Percentiles rank a stretch among this genome's conserved stretches.
Conservation (phyloP, 352 stramenopile genomes). For the Globisporangium lucens region DNA sequence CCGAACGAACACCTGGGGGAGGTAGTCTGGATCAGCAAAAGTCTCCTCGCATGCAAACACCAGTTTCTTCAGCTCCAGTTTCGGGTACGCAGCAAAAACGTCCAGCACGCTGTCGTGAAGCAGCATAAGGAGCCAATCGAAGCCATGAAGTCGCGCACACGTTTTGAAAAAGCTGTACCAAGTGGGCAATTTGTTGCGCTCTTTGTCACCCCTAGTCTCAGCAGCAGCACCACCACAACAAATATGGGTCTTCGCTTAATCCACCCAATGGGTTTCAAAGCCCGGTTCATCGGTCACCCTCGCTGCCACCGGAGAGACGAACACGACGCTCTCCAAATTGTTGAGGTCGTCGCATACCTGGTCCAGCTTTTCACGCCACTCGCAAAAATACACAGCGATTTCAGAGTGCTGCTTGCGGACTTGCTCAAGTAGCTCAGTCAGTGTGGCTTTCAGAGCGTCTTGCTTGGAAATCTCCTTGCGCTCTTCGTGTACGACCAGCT, state of each 20-base stretch:
- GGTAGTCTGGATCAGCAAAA: no score
- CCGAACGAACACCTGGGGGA: no score
- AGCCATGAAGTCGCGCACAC: not conserved
- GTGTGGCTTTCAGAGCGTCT: not conserved
- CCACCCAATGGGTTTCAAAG: slow-evolving; percentile 5
- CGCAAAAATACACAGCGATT: slow-evolving; percentile 4
- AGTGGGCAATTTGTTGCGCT: no score
- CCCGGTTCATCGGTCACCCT: not conserved
- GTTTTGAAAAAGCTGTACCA: not conserved
- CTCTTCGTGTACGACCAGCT: slow-evolving; percentile 6
- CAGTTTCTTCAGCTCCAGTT: no score
- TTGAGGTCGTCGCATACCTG: not conserved
- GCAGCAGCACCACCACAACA: not conserved
- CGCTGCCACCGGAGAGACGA: not conserved
- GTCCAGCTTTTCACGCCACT: not conserved
- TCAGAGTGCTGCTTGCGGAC: slow-evolving; percentile 1
- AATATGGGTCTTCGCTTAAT: not conserved
- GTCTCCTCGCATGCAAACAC: no score
- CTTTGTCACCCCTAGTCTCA: no score
- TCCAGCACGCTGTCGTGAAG: not conserved
- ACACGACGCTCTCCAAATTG: slow-evolving; percentile 4
- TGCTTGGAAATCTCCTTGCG: not conserved
- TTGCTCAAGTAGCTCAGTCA: not conserved
- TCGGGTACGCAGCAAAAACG: no score
- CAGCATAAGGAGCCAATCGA: not conserved